These are phyloP conservation scores for Rosa rugosa DNA, from an alignment of 306 rosid species.

Conservation along the genomic window DNA sequence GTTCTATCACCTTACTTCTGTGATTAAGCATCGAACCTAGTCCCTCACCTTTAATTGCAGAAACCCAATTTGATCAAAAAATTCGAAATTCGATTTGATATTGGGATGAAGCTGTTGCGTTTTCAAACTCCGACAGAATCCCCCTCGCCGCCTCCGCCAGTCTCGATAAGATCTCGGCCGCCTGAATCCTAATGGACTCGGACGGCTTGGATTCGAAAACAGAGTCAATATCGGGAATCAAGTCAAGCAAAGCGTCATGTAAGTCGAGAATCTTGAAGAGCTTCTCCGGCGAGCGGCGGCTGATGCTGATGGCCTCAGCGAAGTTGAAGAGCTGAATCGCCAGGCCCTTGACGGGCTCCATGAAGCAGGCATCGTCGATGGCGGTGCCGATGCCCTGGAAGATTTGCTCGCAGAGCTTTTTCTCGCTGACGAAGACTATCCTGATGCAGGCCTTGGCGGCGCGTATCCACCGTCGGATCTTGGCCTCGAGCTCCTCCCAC, in stretches of 20 bases:
- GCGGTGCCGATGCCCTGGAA: slow-evolving; percentile 75
- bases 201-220: slow-evolving; percentile 89
- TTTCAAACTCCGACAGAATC: slow-evolving; percentile 87
- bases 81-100: too few species aligned
- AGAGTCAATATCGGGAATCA: slow-evolving; percentile 80
- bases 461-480: slow-evolving; percentile 90
- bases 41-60: too few species aligned
- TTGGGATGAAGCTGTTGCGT: too few species aligned
- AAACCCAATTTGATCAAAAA: too few species aligned
- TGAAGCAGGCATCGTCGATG: slow-evolving; percentile 86
- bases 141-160: slow-evolving; percentile 96
- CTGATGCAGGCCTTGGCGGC: slow-evolving; percentile 85
- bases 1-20: too few species aligned
- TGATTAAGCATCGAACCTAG: too few species aligned
- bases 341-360: slow-evolving; percentile 93
- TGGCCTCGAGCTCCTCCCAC: slow-evolving; percentile 81
- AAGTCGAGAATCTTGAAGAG: slow-evolving; percentile 87
- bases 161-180: slow-evolving; percentile 86
- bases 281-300: slow-evolving; percentile 92
- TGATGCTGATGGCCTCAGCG: slow-evolving; percentile 87
- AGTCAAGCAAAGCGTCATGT: slow-evolving; percentile 81
- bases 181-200: slow-evolving; percentile 79
- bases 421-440: slow-evolving; percentile 83
- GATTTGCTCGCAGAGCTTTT: slow-evolving; percentile 83
- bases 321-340: slow-evolving; percentile 91